Conservation (phyloP, 1,139 yeast species). For the Debaryomyces singareniensis region DNA sequence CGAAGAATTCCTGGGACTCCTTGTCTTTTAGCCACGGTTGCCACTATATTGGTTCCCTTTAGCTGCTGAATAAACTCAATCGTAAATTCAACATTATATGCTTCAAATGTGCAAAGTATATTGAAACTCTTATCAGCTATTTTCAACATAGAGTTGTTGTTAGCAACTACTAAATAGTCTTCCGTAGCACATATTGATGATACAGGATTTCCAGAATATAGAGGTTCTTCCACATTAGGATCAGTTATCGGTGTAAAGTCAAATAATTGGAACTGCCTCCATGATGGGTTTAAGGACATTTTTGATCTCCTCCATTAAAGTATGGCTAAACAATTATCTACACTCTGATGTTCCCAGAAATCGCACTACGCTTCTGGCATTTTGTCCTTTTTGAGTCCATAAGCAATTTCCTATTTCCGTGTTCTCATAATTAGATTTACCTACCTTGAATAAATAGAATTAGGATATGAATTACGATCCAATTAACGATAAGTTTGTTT, state of each 20-base stretch:
- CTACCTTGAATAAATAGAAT: too few relatives aligned
- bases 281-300: constrained; percentile 33
- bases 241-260: constrained; percentile 81
- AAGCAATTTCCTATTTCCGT: too few relatives aligned
- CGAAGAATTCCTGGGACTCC: constrained; percentile 64
- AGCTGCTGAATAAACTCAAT: constrained; percentile 52
- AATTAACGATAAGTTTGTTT: constrained; percentile 20
- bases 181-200: constrained; percentile 54
- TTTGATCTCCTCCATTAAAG: too few relatives aligned
- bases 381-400: too few relatives aligned
- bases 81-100: constrained; percentile 59
- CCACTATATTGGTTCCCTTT: constrained; percentile 42
- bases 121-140: constrained; percentile 49
- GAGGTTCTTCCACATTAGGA: constrained; percentile 57
- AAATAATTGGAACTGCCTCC: constrained; percentile 89
- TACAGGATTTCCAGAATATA: constrained; percentile 76
- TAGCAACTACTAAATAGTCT: constrained; percentile 53
- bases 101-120: constrained; percentile 45
- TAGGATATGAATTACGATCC: constrained; percentile 26
- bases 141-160: constrained; percentile 48
- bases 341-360: too few relatives aligned
- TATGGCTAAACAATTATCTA: too few relatives aligned
- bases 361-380: too few relatives aligned
- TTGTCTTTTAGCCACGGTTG: constrained; percentile 69
- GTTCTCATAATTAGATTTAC: too few relatives aligned